These are phyloP conservation scores for Perilla frutescens DNA, from an alignment of 257 asterid genomes.

Conservation along the genomic window DNA sequence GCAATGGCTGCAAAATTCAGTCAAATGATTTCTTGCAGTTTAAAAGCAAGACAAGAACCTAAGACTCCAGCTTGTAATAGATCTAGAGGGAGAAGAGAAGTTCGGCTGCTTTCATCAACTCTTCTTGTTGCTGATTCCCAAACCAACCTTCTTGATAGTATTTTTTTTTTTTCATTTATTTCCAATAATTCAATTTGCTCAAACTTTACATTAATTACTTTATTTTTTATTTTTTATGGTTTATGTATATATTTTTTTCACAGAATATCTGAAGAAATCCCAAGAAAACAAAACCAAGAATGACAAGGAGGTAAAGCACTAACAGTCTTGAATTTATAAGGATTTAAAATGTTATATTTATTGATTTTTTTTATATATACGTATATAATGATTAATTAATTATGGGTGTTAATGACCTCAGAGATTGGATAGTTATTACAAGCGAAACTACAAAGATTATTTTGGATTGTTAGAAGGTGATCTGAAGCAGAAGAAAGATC, in stretches of 20 bases:
- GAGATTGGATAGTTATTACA: constrained; percentile 83
- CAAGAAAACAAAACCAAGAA: constrained; percentile 82
- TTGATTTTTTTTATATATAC: too few relatives aligned
- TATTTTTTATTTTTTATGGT: background rate
- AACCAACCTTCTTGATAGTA: constrained; percentile 77
- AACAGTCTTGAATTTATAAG: background rate
- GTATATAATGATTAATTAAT: background rate
- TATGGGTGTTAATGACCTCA: constrained; percentile 26
- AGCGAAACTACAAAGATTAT: constrained; percentile 81
- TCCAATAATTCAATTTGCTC: background rate
- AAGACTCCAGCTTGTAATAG: constrained; percentile 20
- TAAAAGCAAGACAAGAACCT: constrained; percentile 36
- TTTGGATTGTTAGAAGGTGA: constrained; percentile 75
- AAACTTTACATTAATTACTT: background rate
- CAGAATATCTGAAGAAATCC: constrained; percentile 83
- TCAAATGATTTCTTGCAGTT: constrained; percentile 33
- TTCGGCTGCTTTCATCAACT: constrained; percentile 58
- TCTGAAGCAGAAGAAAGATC: constrained; percentile 66
- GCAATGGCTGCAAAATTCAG: constrained; percentile 44
- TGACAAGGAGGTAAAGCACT: constrained; percentile 76
- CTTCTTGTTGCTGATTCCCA: constrained; percentile 56
- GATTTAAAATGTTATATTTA: background rate
- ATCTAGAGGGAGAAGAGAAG: constrained; percentile 56
- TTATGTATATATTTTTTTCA: too few relatives aligned
- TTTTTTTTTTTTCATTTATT: background rate